Conservation (phyloP, 2,329 filamentous ascomycete species). For the Tolypocladium tropicale region DNA sequence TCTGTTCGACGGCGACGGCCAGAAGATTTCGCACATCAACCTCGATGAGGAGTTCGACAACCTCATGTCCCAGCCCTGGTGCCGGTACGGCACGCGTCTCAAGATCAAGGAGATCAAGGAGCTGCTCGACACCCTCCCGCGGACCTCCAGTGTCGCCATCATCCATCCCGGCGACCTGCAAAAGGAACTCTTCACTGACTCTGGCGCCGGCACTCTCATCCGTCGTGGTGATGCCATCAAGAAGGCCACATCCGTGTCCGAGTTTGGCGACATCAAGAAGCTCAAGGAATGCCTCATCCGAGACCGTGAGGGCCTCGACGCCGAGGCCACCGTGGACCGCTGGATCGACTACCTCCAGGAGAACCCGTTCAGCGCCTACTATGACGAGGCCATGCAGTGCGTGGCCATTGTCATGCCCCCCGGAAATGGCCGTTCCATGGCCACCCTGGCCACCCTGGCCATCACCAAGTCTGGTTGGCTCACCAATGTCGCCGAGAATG, state of each 20-base stretch:
- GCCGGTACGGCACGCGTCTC: slow-evolving; percentile 83
- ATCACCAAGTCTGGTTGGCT: slow-evolving; percentile 94
- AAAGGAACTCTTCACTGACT: slow-evolving; percentile 94
- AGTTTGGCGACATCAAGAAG: slow-evolving; percentile 66
- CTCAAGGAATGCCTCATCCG: slow-evolving; percentile 75
- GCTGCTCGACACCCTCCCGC: slow-evolving; percentile 75
- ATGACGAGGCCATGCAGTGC: slow-evolving; percentile 87
- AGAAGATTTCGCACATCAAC: slow-evolving; percentile 96
- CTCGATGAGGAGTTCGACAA: slow-evolving; percentile 92
- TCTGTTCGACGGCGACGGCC: slow-evolving; percentile 82
- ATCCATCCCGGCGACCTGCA: slow-evolving; percentile 94
- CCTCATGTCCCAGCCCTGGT: slow-evolving; percentile 90
- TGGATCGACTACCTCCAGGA: slow-evolving; percentile 72
- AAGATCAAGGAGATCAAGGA: slow-evolving; percentile 99
- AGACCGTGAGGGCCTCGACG: slow-evolving; percentile 72
- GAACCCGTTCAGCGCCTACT: slow-evolving; percentile 84
- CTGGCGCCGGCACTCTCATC: slow-evolving; percentile 86
- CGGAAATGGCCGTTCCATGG: slow-evolving; percentile 52
- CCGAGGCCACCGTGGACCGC: slow-evolving; percentile 72
- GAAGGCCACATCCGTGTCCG: slow-evolving; percentile 57
- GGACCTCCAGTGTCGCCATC: slow-evolving; percentile 90
- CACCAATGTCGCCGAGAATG: slow-evolving; percentile 89
- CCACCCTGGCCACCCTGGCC: slow-evolving; percentile 80
- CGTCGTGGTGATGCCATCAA: slow-evolving; percentile 84
- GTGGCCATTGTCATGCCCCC: slow-evolving; percentile 80